phyloP scores from a whole-genome alignment of 1,139 yeast genomes.

The Geotrichum klebahnii region DNA sequence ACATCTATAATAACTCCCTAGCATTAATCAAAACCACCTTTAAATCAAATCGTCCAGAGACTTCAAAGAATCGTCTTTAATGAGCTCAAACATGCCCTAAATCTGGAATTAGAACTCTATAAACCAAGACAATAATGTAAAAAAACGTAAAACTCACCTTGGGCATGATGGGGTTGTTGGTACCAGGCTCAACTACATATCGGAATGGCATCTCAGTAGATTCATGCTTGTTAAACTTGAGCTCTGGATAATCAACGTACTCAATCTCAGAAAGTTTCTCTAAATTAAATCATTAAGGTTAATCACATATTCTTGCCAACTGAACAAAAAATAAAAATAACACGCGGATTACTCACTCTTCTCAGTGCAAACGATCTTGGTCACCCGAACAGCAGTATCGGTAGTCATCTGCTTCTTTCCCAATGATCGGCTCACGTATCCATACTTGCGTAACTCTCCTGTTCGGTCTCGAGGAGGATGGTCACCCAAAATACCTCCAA shows the following conservation, averaged over 20 bases:
- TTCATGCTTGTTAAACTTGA: constrained; percentile 79
- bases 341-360: constrained; percentile 40
- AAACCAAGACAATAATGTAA: background rate
- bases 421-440: constrained; percentile 74
- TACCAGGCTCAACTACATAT: constrained; percentile 57
- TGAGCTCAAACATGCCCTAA: constrained; percentile 81
- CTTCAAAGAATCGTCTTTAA: constrained; percentile 65
- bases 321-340: no score
- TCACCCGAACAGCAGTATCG: constrained; percentile 91
- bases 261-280: constrained; percentile 61
- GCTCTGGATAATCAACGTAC: constrained; percentile 90
- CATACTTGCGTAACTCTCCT: constrained; percentile 80
- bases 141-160: constrained; percentile 35
- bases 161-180: constrained; percentile 77
- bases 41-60: constrained; percentile 37
- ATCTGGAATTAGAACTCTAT: background rate
- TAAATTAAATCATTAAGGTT: constrained; percentile 13
- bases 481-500: constrained; percentile 94
- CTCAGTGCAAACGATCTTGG: constrained; percentile 66
- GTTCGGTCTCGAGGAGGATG: constrained; percentile 97
- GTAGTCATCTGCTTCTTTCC: constrained; percentile 95
- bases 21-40: background rate
- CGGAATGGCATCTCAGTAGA: constrained; percentile 98
- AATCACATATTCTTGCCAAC: no score
- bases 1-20: no score